These are phyloP conservation scores for Backusella tuberculispora DNA, from an alignment of 192 early-diverging fungal genomes.

Conservation along the genomic window DNA sequence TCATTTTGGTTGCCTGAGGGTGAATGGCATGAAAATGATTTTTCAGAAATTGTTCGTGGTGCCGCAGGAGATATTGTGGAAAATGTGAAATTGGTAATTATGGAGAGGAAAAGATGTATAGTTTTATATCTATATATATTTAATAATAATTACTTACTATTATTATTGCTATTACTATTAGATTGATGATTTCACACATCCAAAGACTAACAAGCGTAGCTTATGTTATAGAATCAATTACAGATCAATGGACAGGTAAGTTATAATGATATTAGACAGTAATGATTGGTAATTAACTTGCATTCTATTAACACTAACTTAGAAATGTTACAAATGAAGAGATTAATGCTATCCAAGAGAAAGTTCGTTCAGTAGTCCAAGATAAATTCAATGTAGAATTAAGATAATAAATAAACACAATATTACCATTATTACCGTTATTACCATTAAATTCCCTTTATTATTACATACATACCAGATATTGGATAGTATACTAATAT, in stretches of 20 bases:
- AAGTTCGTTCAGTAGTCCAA: constrained; percentile 67
- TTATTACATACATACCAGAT: too few relatives aligned
- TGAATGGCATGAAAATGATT: constrained; percentile 90
- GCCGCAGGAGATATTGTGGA: constrained; percentile 93
- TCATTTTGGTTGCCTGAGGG: constrained; percentile 81
- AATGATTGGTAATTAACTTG: not conserved
- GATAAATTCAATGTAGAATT: constrained; percentile 74
- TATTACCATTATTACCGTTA: too few relatives aligned
- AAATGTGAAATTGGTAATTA: constrained; percentile 75
- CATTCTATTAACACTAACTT: not conserved
- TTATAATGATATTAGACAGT: not conserved
- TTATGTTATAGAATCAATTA: constrained; percentile 95
- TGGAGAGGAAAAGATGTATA: too few relatives aligned
- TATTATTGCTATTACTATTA: constrained; percentile 28
- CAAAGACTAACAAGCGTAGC: constrained; percentile 82
- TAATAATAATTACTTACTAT: constrained; percentile 15
- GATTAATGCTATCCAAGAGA: constrained; percentile 91
- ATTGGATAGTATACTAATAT: not conserved
- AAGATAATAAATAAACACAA: constrained; percentile 50
- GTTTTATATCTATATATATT: not conserved
- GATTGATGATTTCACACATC: constrained; percentile 90
- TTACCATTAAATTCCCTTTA: too few relatives aligned
- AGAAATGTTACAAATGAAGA: constrained; percentile 93
- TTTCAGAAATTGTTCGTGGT: constrained; percentile 90
- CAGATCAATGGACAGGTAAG: constrained; percentile 91